Base-by-base conservation (phyloP, 305 asterid genomes). In the Petunia hybrid region DNA sequence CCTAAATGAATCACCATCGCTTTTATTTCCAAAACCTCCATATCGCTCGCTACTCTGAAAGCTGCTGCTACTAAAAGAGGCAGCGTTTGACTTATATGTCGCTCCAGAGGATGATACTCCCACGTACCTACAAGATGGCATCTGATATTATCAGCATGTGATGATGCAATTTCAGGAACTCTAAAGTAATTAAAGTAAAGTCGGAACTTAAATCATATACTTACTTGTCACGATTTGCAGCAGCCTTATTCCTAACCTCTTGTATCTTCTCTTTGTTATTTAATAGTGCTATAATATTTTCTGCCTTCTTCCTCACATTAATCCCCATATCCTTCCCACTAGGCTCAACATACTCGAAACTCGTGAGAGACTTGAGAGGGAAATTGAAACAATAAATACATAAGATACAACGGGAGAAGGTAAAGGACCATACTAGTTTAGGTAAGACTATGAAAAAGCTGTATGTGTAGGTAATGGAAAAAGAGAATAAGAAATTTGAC, bases 191-290 rank as follows among this genome's bases (percentile, higher is more conserved):
- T 66, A 81, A 22, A 76, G 66, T 42, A 80, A 40, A 59, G 56
- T 84, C 71, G 77, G 46, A 68, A 60, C 81, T 64, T 41, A 80
- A 73, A 81, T 64, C 80, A 75, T 74, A 80, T 81, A 84, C 95
- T 87, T 88, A 95, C 98, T 95, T 95, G 78, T 95, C 99, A 83
- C 95, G 97, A 85, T 92, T 95, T 80, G 85, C 87, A 81, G 97
- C 85, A 90, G 99, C 99, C 88, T 93, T 93, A 80, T 88, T 88
- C 88, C 98, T 90, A 77, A 84, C 94, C 82, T 88, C 97, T 84
- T 95, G 99, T 85, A 95, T 92, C 90, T 95, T 95, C 56, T 95
- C 99, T 86, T 95, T 95, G 91, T 92, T 84, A 82, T 95, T 95
- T 51, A 95, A 86, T 83, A 95, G 94, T 82, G 90, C 85, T 83